These are phyloP conservation scores for Agaricales sp. DNA, from an alignment of 1,284 basidiomycete genomes.

Conservation along the genomic window DNA sequence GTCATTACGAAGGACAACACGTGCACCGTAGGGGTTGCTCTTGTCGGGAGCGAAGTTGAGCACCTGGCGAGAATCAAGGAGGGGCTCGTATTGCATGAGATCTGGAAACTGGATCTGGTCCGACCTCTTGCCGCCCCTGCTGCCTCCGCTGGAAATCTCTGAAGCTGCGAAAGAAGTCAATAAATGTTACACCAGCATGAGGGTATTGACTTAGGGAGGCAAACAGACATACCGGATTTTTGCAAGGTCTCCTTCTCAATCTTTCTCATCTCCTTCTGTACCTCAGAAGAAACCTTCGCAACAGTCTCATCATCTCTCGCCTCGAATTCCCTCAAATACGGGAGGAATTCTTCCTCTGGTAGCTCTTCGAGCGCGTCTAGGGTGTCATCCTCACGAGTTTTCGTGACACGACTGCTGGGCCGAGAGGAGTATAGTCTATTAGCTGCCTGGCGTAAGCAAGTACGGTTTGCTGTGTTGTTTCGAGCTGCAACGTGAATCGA, in stretches of 20 bases:
- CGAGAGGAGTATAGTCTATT: not conserved
- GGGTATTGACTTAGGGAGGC: too few species aligned
- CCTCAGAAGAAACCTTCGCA: not conserved
- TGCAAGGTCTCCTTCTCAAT: not conserved
- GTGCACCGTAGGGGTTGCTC: slow-evolving; percentile 40
- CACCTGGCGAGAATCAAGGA: slow-evolving; percentile 49
- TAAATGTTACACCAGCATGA: too few species aligned
- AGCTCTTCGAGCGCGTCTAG: too few species aligned
- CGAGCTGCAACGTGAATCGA: not conserved
- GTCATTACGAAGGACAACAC: slow-evolving; percentile 56
- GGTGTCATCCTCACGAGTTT: too few species aligned
- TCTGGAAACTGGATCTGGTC: slow-evolving; percentile 37
- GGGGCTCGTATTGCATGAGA: slow-evolving; percentile 47
- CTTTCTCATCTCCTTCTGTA: not conserved
- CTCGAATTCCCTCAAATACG: not conserved
- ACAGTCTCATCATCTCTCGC: not conserved
- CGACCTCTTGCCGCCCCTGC: slow-evolving; percentile 10
- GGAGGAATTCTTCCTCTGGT: not conserved
- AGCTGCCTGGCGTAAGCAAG: not conserved
- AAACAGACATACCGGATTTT: not conserved
- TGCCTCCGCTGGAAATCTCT: slow-evolving; percentile 8
- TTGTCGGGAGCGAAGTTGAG: slow-evolving; percentile 40
- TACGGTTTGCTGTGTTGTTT: not conserved
- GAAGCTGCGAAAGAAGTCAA: not conserved
- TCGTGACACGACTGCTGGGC: too few species aligned